These are phyloP conservation scores for Gonapodya prolifera DNA, from an alignment of 192 early-diverging fungal genomes.

Conservation along the genomic window DNA sequence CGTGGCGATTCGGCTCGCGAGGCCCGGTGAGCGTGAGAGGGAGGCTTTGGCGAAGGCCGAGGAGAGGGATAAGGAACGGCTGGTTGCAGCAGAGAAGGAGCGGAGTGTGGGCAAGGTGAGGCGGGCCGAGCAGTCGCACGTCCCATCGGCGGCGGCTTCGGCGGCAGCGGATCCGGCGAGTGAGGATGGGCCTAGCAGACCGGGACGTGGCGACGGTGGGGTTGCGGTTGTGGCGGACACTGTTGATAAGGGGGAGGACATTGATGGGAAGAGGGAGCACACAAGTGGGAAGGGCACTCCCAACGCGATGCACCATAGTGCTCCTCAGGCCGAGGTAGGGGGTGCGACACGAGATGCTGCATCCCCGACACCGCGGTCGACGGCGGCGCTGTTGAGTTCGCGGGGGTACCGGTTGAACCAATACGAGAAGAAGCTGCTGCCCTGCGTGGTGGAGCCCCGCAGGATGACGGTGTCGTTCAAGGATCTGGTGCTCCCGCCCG, in stretches of 20 bases:
- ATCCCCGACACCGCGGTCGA: neutral
- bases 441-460: conserved; percentile 71
- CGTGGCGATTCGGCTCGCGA: no score
- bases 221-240: neutral
- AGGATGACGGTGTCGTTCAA: conserved; percentile 44
- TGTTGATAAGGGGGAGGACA: neutral
- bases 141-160: neutral
- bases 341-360: neutral
- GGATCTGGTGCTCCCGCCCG: conserved; percentile 59
- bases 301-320: neutral
- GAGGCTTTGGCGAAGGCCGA: neutral
- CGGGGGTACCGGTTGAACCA: conserved; percentile 21
- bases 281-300: neutral
- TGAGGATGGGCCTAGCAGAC: neutral
- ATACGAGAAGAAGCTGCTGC: conserved; percentile 65
- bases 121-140: neutral
- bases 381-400: conserved; percentile 20
- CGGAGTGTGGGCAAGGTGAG: neutral
- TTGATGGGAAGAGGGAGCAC: neutral
- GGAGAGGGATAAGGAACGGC: neutral
- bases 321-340: neutral
- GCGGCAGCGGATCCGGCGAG: neutral
- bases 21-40: no score
- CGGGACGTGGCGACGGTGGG: neutral
- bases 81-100: neutral